These are phyloP conservation scores for Phyllostachys edulis DNA, from an alignment of 176 grass and related monocot genomes.

Conservation along the genomic window DNA sequence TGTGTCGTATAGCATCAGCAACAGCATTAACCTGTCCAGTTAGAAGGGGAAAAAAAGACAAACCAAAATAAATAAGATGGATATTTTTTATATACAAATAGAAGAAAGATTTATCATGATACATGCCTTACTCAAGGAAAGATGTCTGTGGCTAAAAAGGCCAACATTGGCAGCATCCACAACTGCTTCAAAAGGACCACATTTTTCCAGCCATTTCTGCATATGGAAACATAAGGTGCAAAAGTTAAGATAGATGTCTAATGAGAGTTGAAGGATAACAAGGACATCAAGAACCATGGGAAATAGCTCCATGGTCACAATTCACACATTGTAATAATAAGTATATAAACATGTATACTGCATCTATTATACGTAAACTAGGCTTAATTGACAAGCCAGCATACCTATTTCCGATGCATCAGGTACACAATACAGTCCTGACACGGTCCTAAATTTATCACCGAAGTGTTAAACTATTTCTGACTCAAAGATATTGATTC, in stretches of 20 bases:
- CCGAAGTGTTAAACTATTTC: neutral
- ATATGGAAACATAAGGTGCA: neutral
- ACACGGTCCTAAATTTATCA: neutral
- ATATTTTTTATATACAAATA: neutral
- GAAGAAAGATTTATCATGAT: neutral
- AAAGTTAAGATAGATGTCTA: neutral
- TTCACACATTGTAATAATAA: constrained; percentile 4
- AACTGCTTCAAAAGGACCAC: constrained; percentile 65
- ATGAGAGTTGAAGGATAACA: constrained; percentile 2
- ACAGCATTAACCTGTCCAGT: constrained; percentile 56
- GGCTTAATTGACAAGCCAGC: neutral
- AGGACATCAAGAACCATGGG: neutral
- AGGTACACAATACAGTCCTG: neutral
- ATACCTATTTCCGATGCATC: neutral
- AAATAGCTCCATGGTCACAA: neutral
- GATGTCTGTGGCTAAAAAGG: constrained; percentile 50
- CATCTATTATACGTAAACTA: neutral
- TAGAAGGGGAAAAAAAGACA: neutral
- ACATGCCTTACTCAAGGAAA: constrained; percentile 63
- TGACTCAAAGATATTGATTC: neutral
- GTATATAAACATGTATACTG: neutral
- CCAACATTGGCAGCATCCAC: constrained; percentile 71
- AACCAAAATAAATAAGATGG: neutral
- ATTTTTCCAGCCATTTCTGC: constrained; percentile 64
- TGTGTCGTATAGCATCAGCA: constrained; percentile 51